These are phyloP conservation scores for Chenopodium quinoa DNA, from an alignment of 148 eudicot genomes.

Conservation along the genomic window DNA sequence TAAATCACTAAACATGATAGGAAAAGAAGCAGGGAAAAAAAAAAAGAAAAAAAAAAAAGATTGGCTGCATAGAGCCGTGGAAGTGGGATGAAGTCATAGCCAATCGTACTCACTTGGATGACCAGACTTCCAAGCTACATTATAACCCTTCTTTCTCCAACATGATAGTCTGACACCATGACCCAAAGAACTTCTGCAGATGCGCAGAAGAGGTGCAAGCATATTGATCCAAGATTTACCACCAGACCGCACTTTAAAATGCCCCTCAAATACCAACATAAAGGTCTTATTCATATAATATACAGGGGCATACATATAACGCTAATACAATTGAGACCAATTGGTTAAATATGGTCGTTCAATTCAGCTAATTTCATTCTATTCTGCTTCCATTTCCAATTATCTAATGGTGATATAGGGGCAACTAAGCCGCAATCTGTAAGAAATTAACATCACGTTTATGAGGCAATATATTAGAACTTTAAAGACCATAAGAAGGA, in stretches of 20 bases:
- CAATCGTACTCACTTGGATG: too few relatives aligned
- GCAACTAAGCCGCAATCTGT: constrained; percentile 10
- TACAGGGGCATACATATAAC: not conserved
- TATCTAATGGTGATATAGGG: not conserved
- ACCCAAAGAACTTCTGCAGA: too few relatives aligned
- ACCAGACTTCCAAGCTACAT: too few relatives aligned
- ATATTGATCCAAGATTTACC: too few relatives aligned
- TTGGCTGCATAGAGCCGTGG: not conserved
- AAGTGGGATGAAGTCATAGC: not conserved
- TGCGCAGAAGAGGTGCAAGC: too few relatives aligned
- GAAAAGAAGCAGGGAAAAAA: too few relatives aligned
- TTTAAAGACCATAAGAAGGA: not conserved
- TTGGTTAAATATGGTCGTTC: not conserved
- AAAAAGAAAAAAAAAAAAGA: too few relatives aligned
- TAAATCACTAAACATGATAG: not conserved
- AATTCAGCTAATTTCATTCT: not conserved
- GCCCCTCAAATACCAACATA: not conserved
- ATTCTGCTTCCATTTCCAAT: not conserved
- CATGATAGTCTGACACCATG: too few relatives aligned
- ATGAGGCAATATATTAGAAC: not conserved
- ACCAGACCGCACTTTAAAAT: too few relatives aligned
- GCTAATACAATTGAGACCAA: not conserved
- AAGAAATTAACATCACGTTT: not conserved
- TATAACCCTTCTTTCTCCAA: too few relatives aligned
- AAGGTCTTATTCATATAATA: not conserved